Percentiles rank a stretch among this genome's conserved stretches.
Conservation (phyloP, 371 early-diverging fungal genomes). For the Saksenaea vasiformis region DNA sequence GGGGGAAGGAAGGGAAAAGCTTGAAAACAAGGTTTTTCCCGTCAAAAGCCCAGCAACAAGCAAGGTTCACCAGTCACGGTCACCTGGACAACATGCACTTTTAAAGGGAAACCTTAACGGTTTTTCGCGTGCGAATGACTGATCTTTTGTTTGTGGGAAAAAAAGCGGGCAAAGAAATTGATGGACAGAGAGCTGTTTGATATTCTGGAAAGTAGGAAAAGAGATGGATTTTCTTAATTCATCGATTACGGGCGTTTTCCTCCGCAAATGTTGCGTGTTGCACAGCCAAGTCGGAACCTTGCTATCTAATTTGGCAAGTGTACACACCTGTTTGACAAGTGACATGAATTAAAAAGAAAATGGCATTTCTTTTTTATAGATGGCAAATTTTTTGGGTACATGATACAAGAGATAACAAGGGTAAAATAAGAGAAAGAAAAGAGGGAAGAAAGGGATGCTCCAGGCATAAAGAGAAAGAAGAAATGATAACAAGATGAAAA, state of each 20-base stretch:
- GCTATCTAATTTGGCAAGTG: not conserved
- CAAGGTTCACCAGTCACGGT: not conserved
- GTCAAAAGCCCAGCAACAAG: not conserved
- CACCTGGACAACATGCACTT: not conserved
- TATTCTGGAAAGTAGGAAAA: too few species aligned
- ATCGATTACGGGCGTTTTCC: not conserved
- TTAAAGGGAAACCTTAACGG: not conserved
- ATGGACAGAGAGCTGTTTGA: too few species aligned
- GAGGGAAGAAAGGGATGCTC: constrained; percentile 6
- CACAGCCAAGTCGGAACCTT: constrained; percentile 7
- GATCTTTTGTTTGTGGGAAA: constrained; percentile 7
- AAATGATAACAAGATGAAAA: not conserved
- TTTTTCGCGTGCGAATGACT: not conserved
- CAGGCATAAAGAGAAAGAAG: not conserved
- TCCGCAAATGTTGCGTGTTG: not conserved
- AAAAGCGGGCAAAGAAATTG: not conserved
- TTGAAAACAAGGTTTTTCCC: not conserved
- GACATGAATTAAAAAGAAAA: constrained; percentile 5
- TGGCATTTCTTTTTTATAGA: not conserved
- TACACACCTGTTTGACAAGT: constrained; percentile 7
- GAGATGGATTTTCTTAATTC: too few species aligned
- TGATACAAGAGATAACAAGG: not conserved
- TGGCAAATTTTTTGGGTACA: not conserved
- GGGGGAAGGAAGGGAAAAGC: constrained; percentile 8
- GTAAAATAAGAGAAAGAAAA: not conserved